phyloP scores from a whole-genome alignment of 23 red algal genomes.

The Rhodosorus marinus region DNA sequence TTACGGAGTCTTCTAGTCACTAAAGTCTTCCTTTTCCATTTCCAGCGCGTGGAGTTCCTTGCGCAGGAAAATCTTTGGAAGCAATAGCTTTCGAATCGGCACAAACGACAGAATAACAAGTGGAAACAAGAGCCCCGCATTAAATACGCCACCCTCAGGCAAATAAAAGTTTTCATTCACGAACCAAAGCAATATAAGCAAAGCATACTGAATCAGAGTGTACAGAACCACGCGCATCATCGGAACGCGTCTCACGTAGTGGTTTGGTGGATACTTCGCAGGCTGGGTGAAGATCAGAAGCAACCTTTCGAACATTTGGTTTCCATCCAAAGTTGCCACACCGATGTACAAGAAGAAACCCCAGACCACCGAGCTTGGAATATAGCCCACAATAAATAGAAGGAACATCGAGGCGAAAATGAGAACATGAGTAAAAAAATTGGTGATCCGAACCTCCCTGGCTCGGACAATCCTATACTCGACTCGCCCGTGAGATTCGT shows the following conservation, averaged over 20 bases:
- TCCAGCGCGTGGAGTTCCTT: conserved; percentile 6
- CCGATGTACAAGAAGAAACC: conserved; percentile 94
- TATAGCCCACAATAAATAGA: conserved; percentile 25
- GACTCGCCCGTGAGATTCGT: conserved; percentile 40
- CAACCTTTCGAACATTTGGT: conserved; percentile 58
- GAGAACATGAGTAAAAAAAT: conserved; percentile 37
- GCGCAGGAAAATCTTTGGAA: conserved; percentile 1
- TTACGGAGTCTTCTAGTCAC: too few relatives aligned
- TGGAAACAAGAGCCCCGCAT: conserved; percentile 85
- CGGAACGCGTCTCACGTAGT: conserved; percentile 72
- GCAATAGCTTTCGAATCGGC: conserved; percentile 30
- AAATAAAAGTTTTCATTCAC: conserved; percentile 85
- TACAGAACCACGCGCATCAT: conserved; percentile 53
- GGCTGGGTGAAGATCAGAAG: conserved; percentile 85
- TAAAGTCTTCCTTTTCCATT: background rate
- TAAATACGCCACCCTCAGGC: conserved; percentile 46
- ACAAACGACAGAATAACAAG: conserved; percentile 74
- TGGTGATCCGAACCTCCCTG: conserved; percentile 61
- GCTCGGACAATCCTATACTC: conserved; percentile 57
- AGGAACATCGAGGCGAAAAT: conserved; percentile 59
- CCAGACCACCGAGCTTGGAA: conserved; percentile 68
- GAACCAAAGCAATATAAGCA: conserved; percentile 79
- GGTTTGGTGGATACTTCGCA: conserved; percentile 66
- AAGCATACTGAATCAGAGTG: conserved; percentile 50
- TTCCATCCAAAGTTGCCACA: conserved; percentile 55